phyloP scores from a whole-genome alignment of 164 flowering plant genomes.

The Litsea cubeba region DNA sequence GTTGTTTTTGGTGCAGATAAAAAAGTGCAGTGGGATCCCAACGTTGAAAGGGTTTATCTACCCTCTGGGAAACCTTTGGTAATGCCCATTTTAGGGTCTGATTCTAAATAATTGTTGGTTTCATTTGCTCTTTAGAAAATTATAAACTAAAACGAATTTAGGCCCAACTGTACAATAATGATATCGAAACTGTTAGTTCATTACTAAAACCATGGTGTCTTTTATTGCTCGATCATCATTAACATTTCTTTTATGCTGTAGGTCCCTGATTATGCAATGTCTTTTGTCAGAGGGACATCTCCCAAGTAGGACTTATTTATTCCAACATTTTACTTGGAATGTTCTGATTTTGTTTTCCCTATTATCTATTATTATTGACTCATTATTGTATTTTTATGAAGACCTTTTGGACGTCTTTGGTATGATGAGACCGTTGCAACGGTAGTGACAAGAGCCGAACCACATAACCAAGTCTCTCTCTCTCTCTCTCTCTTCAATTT shows the following conservation, averaged over 20 bases:
- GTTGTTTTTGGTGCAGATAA: slow-evolving; percentile 48
- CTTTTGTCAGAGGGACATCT: slow-evolving; percentile 54
- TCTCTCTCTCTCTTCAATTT: background rate
- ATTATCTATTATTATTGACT: background rate
- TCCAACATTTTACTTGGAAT: background rate
- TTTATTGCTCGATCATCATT: too few relatives aligned
- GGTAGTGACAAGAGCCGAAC: slow-evolving; percentile 83
- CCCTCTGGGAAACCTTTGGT: slow-evolving; percentile 77
- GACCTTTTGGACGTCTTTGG: slow-evolving; percentile 86
- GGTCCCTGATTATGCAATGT: slow-evolving; percentile 86
- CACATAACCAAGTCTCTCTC: slow-evolving; percentile 70
- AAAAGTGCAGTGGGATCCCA: slow-evolving; percentile 53
- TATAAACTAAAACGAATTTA: too few relatives aligned
- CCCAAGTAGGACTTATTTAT: slow-evolving; percentile 43
- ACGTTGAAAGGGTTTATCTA: slow-evolving; percentile 32
- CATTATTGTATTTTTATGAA: slow-evolving; percentile 16
- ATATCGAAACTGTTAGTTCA: too few relatives aligned
- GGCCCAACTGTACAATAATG: too few relatives aligned
- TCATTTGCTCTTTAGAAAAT: too few relatives aligned
- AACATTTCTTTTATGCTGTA: slow-evolving; percentile 6
- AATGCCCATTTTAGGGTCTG: background rate
- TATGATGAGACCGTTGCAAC: slow-evolving; percentile 89
- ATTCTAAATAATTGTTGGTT: too few relatives aligned
- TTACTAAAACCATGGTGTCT: too few relatives aligned
- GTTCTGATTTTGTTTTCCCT: background rate